Base-by-base conservation (phyloP, 345 rosid species). In the Hibiscus mutabilis region DNA sequence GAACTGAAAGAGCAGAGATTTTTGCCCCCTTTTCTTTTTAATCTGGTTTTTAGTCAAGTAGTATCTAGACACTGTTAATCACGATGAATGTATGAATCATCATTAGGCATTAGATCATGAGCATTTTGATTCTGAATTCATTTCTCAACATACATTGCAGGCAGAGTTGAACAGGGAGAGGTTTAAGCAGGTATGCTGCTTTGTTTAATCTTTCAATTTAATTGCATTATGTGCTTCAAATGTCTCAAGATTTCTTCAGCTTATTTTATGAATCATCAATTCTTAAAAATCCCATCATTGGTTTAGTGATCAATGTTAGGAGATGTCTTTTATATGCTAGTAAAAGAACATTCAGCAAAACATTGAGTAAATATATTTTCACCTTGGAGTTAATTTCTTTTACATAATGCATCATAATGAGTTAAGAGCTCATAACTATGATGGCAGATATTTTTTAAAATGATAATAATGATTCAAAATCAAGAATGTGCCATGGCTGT, bases 111-210 rank as follows among this genome's bases (percentile, higher is more conserved):
- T n/a, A n/a, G n/a, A n/a, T n/a, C n/a, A n/a, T 24, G 53, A 65
- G 29, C 40, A 0, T 56, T 14, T 18, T 8, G 5, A 1, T 19
- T 18, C 29, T 3, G 3, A 70, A 73, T 8, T 62, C 64, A 67
- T 67, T 67, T 49, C 19, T 46, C 6, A 3, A 47, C 10, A 12
- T 15, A 2, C 2, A 11, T 75, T 79, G 80, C 83, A 86, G 87
- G 84, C 73, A 66, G 82, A 79, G 70, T 74, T 73, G 75, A 79
- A 75, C 18, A 76, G 75, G 73, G 72, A 75, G 68, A 78, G 85
- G 72, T 51, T 71, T 62, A 72, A 80, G 73, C 84, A 82, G 84
- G 87, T 80, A 56, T 47, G 76, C 60, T 29, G 49, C 15, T 44
- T 27, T 46, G 13, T 27, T 58, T 27, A 15, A 42, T 37, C 33